Base-by-base conservation (phyloP, 176 grass and related monocot genomes). In the Aegilops umbellulata region DNA sequence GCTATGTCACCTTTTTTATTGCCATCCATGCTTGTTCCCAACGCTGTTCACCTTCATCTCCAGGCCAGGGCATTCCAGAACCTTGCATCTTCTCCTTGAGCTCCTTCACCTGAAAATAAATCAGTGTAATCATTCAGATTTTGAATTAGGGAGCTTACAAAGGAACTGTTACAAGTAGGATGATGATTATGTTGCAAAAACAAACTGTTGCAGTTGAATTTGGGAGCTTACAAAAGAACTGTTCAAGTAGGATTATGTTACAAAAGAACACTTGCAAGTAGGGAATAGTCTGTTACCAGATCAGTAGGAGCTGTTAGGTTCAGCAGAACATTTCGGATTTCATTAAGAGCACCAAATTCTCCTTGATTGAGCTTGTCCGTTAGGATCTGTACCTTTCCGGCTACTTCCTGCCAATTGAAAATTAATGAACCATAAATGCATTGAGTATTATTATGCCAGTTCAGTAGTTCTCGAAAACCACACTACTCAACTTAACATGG, bases 11-110 rank as follows among this genome's bases (percentile, higher is more conserved):
- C 93, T 88, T 97, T 91, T 97, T 95, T 58, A 95, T 92, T 77
- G 95, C 91, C 72, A 68, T 79, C 93, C 95, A 97, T 80, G 95
- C 91, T 87, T 93, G 93, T 69, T 93, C 93, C 95, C 95, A 93
- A 69, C 93, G 91, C 60, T 88, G 74, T 57, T 92, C 76, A 24
- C 95, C 91, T 87, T 97, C 95, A 85, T 97, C 80, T 47, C 93
- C 93, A 87, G 95, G 95, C 95, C 95, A 97, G 24, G 95, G 95
- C 91, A 97, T 97, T 86, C 83, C 91, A 88, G 91, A 90, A 38
- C 89, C 87, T 78, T 85, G 55, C 95, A 97, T 93, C 89, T 91
- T 93, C 66, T 90, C 87, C 77, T 97, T 91, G 60, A 97, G 88
- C 73, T 95, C 93, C 47, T 90, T 84, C 62, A 97, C 87, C 95